Evolutionary conservation across 495 filamentous ascomycete species (phyloP).

Genomic region (Hypomontagnella monticulosa): DNA sequence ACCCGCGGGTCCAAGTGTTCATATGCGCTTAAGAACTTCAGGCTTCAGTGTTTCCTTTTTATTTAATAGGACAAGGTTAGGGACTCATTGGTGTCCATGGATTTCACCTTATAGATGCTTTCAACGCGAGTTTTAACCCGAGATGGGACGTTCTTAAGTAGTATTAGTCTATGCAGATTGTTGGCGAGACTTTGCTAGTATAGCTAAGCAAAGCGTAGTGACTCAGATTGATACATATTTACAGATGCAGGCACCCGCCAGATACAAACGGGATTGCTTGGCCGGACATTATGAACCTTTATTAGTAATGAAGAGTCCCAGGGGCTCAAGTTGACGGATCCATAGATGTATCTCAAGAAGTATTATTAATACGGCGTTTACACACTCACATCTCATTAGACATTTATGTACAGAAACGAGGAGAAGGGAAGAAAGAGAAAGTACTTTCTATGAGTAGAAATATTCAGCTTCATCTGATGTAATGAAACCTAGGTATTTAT

Average conservation of each 20-base stretch:
- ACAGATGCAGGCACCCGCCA: conserved; percentile 17
- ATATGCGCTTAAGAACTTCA: not conserved
- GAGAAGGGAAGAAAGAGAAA: not conserved
- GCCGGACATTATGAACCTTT: not conserved
- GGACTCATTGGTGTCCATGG: too few relatives aligned
- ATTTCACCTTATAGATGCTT: too few relatives aligned
- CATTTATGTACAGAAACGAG: too few relatives aligned
- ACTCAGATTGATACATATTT: conserved; percentile 3
- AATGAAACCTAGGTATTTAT: not conserved
- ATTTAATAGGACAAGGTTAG: not conserved
- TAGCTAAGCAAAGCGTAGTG: not conserved
- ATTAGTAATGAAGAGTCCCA: too few relatives aligned
- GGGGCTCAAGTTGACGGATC: too few relatives aligned
- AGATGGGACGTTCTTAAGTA: not conserved
- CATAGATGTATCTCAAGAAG: too few relatives aligned
- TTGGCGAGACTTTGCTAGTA: not conserved
- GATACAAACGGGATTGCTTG: conserved; percentile 17
- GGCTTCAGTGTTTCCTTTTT: not conserved
- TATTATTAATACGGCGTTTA: too few relatives aligned
- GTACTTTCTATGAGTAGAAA: too few relatives aligned
- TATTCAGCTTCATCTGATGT: not conserved
- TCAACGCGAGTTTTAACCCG: not conserved
- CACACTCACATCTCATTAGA: too few relatives aligned
- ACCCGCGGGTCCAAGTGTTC: too few relatives aligned
- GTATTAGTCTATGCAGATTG: not conserved